phyloP scores from a whole-genome alignment of 768 basidiomycete genomes.

The Amanita molliuscula region DNA sequence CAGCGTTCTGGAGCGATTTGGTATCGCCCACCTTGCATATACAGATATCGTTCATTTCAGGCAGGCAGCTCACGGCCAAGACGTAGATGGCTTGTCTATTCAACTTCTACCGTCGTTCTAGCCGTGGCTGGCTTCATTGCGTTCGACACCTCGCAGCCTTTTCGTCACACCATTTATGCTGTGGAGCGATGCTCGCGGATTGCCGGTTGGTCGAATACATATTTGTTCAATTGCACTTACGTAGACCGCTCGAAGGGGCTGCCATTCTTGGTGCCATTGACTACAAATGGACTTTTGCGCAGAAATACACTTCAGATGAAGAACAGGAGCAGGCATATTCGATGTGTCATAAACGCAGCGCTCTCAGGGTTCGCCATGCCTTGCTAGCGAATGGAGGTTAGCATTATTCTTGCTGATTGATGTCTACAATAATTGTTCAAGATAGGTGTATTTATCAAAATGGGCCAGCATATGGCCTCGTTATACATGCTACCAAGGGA shows the following conservation, averaged over 20 bases:
- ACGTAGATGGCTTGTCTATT: constrained; percentile 25
- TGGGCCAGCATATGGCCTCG: constrained; percentile 82
- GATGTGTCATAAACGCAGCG: constrained; percentile 78
- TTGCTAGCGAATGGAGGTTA: constrained; percentile 81
- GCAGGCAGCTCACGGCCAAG: not conserved
- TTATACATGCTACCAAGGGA: constrained; percentile 43
- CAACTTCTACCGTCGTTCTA: constrained; percentile 24
- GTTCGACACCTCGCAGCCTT: constrained; percentile 63
- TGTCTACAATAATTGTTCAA: not conserved
- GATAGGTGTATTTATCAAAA: constrained; percentile 73
- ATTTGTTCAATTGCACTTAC: constrained; percentile 16
- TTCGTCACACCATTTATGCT: constrained; percentile 69
- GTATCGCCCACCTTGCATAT: not conserved
- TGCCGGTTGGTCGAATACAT: constrained; percentile 35
- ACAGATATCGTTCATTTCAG: not conserved
- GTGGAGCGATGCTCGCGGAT: constrained; percentile 71
- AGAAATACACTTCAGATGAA: constrained; percentile 37
- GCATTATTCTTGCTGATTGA: constrained; percentile 8
- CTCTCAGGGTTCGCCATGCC: constrained; percentile 68
- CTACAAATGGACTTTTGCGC: constrained; percentile 60
- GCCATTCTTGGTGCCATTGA: constrained; percentile 56
- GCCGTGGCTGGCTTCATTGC: constrained; percentile 30
- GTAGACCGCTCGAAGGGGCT: constrained; percentile 30
- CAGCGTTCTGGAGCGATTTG: not conserved
- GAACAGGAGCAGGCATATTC: constrained; percentile 49